Evolutionary conservation across 2,329 filamentous ascomycete genomes (phyloP).

Genomic region (Ramularia endophylla): DNA sequence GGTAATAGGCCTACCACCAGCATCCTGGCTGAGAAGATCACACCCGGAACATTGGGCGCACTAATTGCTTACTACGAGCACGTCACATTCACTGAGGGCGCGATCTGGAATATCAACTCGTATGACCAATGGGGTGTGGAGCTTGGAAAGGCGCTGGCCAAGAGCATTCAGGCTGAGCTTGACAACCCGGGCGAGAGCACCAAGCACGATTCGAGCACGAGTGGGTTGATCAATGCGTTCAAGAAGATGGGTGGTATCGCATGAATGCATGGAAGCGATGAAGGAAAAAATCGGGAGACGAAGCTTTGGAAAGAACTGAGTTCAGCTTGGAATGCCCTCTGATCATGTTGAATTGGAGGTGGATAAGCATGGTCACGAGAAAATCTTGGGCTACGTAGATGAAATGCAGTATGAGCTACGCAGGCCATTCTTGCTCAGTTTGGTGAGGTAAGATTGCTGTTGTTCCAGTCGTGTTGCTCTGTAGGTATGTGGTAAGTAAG

Average conservation of each 20-base stretch:
- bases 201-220: slow-evolving; percentile 81
- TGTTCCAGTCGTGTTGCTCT: no score
- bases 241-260: slow-evolving; percentile 60
- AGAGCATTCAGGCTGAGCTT: slow-evolving; percentile 63
- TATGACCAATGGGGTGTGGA: slow-evolving; percentile 99
- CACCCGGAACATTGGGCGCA: slow-evolving; percentile 85
- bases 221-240: slow-evolving; percentile 84
- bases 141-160: slow-evolving; percentile 91
- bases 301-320: no score
- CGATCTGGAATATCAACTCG: slow-evolving; percentile 98
- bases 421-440: no score
- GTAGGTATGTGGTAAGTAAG: no score
- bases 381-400: no score
- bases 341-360: no score
- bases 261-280: slow-evolving; percentile 11
- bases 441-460: no score
- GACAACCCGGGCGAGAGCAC: slow-evolving; percentile 66
- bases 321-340: no score
- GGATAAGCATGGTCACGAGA: no score
- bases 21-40: slow-evolving; percentile 89
- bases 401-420: no score
- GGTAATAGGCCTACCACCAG: slow-evolving; percentile 96
- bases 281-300: neutral
- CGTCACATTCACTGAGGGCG: slow-evolving; percentile 94
- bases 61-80: slow-evolving; percentile 99